Evolutionary conservation across 371 early-diverging fungal species (phyloP).

Genomic region (Mucor saturninus): DNA sequence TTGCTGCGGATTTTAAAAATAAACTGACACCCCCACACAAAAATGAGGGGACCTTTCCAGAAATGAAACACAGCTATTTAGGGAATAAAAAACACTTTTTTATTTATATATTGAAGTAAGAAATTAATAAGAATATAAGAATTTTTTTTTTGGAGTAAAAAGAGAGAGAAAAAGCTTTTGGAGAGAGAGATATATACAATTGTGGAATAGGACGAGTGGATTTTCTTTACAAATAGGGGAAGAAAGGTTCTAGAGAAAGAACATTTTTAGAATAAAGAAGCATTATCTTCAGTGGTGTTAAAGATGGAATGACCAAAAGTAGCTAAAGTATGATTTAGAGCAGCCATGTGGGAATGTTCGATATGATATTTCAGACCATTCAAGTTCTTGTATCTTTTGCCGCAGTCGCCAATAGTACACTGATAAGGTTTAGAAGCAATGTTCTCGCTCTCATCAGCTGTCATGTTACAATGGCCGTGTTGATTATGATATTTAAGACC

Average conservation of each 20-base stretch:
- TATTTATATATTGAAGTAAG: neutral
- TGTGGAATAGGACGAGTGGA: neutral
- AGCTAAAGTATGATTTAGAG: constrained; percentile 46
- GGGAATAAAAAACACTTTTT: neutral
- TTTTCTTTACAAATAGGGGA: neutral
- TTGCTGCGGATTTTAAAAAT: neutral
- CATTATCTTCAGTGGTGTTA: neutral
- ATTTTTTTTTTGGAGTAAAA: constrained; percentile 6
- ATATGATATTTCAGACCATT: constrained; percentile 97
- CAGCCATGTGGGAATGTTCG: constrained; percentile 81
- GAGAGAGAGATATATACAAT: constrained; percentile 2
- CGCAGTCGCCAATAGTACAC: constrained; percentile 86
- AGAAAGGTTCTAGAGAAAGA: neutral
- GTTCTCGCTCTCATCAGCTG: constrained; percentile 51
- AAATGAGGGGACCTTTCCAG: neutral
- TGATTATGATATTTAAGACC: constrained; percentile 96
- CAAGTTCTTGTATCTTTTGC: constrained; percentile 95
- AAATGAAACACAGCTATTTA: constrained; percentile 7
- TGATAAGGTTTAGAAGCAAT: constrained; percentile 80
- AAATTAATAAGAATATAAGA: neutral
- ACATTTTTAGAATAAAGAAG: neutral
- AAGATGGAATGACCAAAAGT: constrained; percentile 40
- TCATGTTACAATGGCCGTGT: constrained; percentile 77
- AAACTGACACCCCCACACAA: neutral
- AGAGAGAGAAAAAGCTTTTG: neutral